phyloP scores from a whole-genome alignment of 192 early-diverging fungal genomes.

The Podila epicladia region DNA sequence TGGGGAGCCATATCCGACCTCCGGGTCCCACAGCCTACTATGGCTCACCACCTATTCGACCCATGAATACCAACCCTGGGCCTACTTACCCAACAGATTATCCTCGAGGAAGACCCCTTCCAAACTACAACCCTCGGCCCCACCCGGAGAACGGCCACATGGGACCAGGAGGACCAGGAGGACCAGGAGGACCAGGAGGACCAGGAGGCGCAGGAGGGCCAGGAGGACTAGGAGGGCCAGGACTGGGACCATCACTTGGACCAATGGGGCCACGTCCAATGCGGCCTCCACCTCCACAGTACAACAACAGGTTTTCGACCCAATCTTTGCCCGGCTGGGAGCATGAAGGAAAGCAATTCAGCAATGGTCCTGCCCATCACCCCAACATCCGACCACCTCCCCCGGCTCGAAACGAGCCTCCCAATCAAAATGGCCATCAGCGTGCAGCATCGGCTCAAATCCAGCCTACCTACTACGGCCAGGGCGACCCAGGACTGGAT shows the following conservation, averaged over 20 bases:
- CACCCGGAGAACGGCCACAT: slow-evolving; percentile 17
- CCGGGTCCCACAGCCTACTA: slow-evolving; percentile 37
- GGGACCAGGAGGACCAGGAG: slow-evolving; percentile 14
- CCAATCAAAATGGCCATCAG: slow-evolving; percentile 27
- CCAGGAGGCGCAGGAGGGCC: not conserved
- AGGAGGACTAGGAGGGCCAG: slow-evolving; percentile 10
- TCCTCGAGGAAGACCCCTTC: slow-evolving; percentile 10
- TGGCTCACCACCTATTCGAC: slow-evolving; percentile 24
- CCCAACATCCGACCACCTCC: slow-evolving; percentile 17
- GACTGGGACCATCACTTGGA: slow-evolving; percentile 8
- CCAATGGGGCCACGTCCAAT: slow-evolving; percentile 1
- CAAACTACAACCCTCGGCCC: slow-evolving; percentile 1
- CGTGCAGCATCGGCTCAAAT: slow-evolving; percentile 39
- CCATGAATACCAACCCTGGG: slow-evolving; percentile 15
- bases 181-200: slow-evolving; percentile 13
- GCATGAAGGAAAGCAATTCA: slow-evolving; percentile 25
- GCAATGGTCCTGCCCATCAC: slow-evolving; percentile 23
- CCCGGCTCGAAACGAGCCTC: slow-evolving; percentile 23
- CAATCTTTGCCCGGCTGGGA: slow-evolving; percentile 46
- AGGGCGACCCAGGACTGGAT: slow-evolving; percentile 22
- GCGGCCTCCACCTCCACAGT: slow-evolving; percentile 11
- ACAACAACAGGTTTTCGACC: slow-evolving; percentile 31
- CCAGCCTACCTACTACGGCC: slow-evolving; percentile 34
- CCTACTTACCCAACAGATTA: slow-evolving; percentile 39
- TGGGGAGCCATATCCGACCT: slow-evolving; percentile 21